Evolutionary conservation across 2,329 filamentous ascomycete species (phyloP), one percentile per base, ranked within the genome.

Genomic region (Thelonectria discophora): DNA sequence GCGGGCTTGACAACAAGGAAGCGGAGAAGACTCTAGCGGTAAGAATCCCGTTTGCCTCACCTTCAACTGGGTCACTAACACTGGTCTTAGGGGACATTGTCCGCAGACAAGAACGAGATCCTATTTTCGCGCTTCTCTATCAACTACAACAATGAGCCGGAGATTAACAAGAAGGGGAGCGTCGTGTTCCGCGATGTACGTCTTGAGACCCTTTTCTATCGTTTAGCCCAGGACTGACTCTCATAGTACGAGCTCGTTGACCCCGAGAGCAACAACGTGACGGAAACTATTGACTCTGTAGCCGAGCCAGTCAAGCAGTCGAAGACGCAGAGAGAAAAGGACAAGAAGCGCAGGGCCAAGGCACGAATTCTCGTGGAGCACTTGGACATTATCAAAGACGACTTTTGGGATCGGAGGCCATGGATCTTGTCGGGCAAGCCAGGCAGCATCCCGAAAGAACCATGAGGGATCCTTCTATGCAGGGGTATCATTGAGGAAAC

Each of bases 131-230:
- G 85, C 24, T 98, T 97, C 76, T 87, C 89, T 3, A 94, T 98
- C 74, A 99, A 99, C 78, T 99, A 99, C 79, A 99, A 99, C 77
- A 95, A 97, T 68, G 95, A 99, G 76, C 88, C 88, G 0, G 93
- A 96, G 65, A 93, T 97, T 15, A 97, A 87, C 77, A 95, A 90
- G 76, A 99, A 98, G 76, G 95, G 95, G 5, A 98, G 92, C 67
- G 90, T 97, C 2, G 78, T 98, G 5, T 95, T 94, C 75, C 86
- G 94, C 70, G 91, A 95, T 75, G 90, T 91, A 78, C 72, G 86
- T 77, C 11, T 17, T 13, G 2, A 24, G 21, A 3, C 21, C 5
- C 4, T 24, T 12, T 27, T 8, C 2, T 18, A 2, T 20, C 13
- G 1, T 10, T 5, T 9, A 20, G 30, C 21, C 7, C 34, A 18